Conservation (phyloP, 352 stramenopile species). For the Phytophthora tubulina region DNA sequence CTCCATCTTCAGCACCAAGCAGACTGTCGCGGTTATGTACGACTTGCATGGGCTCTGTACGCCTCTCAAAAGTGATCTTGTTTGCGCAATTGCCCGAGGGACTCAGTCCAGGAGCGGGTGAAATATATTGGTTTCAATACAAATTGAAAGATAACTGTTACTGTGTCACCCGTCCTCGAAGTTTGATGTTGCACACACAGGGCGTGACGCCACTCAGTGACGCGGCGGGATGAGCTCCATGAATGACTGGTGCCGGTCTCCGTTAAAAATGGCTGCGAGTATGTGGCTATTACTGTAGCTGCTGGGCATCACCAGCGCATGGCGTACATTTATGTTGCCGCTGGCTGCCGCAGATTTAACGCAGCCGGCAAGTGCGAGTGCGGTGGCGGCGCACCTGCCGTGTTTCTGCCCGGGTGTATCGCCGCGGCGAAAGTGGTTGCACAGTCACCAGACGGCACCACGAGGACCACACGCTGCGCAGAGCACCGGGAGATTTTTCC, state of each 20-base stretch:
- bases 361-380: not conserved
- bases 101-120: conserved; percentile 6
- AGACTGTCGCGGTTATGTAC: not conserved
- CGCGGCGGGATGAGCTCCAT: not conserved
- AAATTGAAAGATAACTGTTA: not conserved
- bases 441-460: conserved; percentile 5
- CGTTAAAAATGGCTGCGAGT: not conserved
- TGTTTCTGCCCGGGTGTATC: conserved; percentile 11
- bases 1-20: conserved; percentile 3
- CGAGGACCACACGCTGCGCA: not conserved
- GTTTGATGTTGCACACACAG: conserved; percentile 1
- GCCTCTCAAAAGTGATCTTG: not conserved
- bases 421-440: conserved; percentile 24
- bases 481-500: conserved; percentile 27
- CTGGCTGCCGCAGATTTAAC: not conserved
- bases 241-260: conserved; percentile 17
- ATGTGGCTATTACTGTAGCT: not conserved
- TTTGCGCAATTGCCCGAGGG: conserved; percentile 13
- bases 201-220: too few relatives aligned
- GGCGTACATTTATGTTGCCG: too few relatives aligned
- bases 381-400: not conserved
- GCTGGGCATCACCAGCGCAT: not conserved
- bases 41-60: not conserved
- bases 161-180: conserved; percentile 13
- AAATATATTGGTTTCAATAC: conserved; percentile 2